Base-by-base conservation (phyloP, 352 stramenopile genomes). In the Phytopythium vexans region DNA sequence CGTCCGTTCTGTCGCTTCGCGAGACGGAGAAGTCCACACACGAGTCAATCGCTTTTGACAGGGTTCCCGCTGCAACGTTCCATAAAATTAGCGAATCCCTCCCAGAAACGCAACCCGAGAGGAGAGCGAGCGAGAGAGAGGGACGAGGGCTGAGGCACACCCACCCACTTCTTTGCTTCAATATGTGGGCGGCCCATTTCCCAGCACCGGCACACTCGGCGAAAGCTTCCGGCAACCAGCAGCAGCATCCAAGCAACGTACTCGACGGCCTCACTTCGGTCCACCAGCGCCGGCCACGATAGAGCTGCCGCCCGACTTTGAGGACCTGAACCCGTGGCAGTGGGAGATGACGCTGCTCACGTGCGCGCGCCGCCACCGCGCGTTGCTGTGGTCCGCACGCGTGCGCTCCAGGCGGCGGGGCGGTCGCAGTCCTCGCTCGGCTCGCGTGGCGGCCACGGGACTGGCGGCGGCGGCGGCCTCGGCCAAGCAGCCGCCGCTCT, bases 321-420 rank as follows among this genome's bases (percentile, higher is more conserved):
- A 72, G 48, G 54, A 74, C 8, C 41, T 74, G 38, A 72, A 77
- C 49, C 65, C 58, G 41, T 72, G 60, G 56, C 68, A 75, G 42
- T 77, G 67, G 68, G 73, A 87, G 50, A 85, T 87, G 76, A 72
- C 76, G 46, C 59, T 87, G 40, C 70, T 87, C 41, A 74, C 59
- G 46, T 85, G 64, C 52, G 62, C 72, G 49, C 72, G 67, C 34
- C 74, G 76, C 33, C 63, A 87, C 56, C 76, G 76, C 45, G 68
- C 72, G 39, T 62, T 82, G 47, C 62, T 79, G 44, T 79, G 57
- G 66, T 72, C 75, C 42, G 58, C 60, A 33, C 66, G 66, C 40
- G 39, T 57, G 31, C 47, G 74, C 39, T 47, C 39, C 15, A 21
- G 41, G 21, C 58, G 61, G 36, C 43, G 52, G 9, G 41, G 41